phyloP scores from a whole-genome alignment of 1,284 basidiomycete species.

The Irpex rosettiformis region DNA sequence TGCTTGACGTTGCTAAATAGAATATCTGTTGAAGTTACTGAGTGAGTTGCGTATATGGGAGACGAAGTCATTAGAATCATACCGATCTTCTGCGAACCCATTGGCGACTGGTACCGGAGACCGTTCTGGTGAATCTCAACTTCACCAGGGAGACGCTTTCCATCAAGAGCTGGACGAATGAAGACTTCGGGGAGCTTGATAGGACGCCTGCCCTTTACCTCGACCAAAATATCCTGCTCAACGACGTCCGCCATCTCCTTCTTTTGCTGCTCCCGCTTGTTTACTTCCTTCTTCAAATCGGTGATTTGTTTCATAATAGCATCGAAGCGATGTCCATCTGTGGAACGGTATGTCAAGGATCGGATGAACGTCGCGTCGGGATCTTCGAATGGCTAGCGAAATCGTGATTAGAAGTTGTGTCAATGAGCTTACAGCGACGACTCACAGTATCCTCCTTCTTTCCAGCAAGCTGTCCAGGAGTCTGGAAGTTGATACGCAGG shows the following conservation, averaged over 20 bases:
- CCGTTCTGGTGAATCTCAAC: constrained; percentile 98
- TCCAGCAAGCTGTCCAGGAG: constrained; percentile 94
- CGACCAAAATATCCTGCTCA: constrained; percentile 88
- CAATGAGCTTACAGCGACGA: constrained; percentile 15
- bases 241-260: constrained; percentile 98
- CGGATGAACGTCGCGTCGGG: constrained; percentile 96
- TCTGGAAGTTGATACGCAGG: constrained; percentile 97
- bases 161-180: constrained; percentile 90
- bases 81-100: constrained; percentile 90
- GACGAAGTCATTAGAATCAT: constrained; percentile 29
- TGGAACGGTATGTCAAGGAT: constrained; percentile 91
- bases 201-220: constrained; percentile 84
- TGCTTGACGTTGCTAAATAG: constrained; percentile 98
- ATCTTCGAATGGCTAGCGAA: constrained; percentile 86
- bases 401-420: constrained; percentile 9
- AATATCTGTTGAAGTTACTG: constrained; percentile 56
- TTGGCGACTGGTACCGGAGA: constrained; percentile 87
- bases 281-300: constrained; percentile 94
- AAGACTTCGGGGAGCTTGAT: constrained; percentile 89
- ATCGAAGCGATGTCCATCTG: constrained; percentile 87
- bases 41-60: not conserved
- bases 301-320: constrained; percentile 90
- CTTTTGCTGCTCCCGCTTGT: constrained; percentile 96
- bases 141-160: constrained; percentile 91
- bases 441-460: constrained; percentile 96